Percentiles rank a stretch among this genome's conserved stretches.
These are phyloP conservation scores for Fraxinus baroniana DNA, from an alignment of 305 asterid genomes.

Conservation along the genomic window DNA sequence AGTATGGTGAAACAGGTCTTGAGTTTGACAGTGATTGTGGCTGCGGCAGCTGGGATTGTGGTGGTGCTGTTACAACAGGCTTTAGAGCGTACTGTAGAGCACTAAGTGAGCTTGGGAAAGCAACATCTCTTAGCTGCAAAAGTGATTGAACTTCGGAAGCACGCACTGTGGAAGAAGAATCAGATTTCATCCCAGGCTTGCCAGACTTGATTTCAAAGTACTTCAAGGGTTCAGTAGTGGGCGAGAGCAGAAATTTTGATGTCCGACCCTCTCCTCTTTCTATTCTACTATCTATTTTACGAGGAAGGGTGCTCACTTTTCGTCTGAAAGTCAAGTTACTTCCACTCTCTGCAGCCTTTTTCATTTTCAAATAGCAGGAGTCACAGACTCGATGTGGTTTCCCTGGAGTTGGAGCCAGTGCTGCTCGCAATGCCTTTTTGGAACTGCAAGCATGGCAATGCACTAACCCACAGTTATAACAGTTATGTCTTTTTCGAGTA, in stretches of 20 bases:
- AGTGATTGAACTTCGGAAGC: slow-evolving; percentile 91
- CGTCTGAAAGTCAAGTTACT: slow-evolving; percentile 34
- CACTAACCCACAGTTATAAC: slow-evolving; percentile 85
- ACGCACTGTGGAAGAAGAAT: slow-evolving; percentile 54
- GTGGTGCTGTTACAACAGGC: slow-evolving; percentile 48
- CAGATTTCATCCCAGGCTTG: slow-evolving; percentile 41
- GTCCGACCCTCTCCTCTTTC: slow-evolving; percentile 44
- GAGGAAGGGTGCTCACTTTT: slow-evolving; percentile 41
- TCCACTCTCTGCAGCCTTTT: slow-evolving; percentile 58
- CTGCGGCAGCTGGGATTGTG: slow-evolving; percentile 36
- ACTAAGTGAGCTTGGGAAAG: slow-evolving; percentile 88
- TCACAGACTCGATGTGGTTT: slow-evolving; percentile 96
- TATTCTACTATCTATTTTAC: slow-evolving; percentile 43
- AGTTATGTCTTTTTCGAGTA: slow-evolving; percentile 82
- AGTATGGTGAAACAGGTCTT: slow-evolving; percentile 77
- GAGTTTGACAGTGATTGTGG: slow-evolving; percentile 47
- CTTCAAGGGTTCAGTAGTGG: slow-evolving; percentile 69
- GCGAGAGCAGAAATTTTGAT: slow-evolving; percentile 63
- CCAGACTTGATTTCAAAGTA: slow-evolving; percentile 71
- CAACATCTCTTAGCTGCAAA: slow-evolving; percentile 72
- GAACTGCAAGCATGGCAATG: slow-evolving; percentile 93
- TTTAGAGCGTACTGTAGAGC: slow-evolving; percentile 77
- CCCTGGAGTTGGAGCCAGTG: slow-evolving; percentile 89
- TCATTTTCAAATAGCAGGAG: slow-evolving; percentile 61
- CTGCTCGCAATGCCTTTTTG: slow-evolving; percentile 76